Percentiles rank a stretch among this genome's conserved stretches.
These are phyloP conservation scores for Dendrostoma leiphaemia DNA, from an alignment of 2,329 filamentous ascomycete genomes.

Conservation along the genomic window DNA sequence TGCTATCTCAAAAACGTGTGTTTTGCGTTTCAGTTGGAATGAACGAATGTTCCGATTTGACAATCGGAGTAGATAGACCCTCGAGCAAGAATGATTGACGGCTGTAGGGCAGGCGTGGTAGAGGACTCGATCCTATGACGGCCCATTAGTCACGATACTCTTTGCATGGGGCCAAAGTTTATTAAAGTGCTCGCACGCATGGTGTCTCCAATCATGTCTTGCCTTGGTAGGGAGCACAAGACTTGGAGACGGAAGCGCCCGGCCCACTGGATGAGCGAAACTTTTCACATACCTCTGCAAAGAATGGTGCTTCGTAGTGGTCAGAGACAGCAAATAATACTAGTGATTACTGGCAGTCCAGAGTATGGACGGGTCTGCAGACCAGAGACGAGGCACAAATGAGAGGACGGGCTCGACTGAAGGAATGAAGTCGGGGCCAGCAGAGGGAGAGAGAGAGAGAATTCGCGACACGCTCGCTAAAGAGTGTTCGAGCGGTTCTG, in stretches of 20 bases:
- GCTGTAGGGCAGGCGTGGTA: no score
- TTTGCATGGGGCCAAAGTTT: no score
- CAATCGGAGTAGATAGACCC: no score
- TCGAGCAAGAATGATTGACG: no score
- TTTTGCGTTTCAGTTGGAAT: no score
- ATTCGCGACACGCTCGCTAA: constrained; percentile 10
- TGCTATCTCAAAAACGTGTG: no score
- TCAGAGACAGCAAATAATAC: constrained; percentile 6
- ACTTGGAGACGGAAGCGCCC: background rate
- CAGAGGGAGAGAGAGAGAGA: constrained; percentile 15
- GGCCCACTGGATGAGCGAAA: background rate
- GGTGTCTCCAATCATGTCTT: no score
- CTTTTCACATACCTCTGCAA: constrained; percentile 15
- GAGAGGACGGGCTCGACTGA: constrained; percentile 47
- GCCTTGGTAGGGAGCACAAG: no score
- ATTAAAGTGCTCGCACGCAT: no score
- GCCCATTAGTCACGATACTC: no score
- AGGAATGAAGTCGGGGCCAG: constrained; percentile 46
- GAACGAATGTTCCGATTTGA: no score
- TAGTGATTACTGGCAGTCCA: constrained; percentile 13
- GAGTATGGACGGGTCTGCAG: background rate
- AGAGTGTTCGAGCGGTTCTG: background rate
- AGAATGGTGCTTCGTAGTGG: constrained; percentile 14
- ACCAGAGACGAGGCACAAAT: constrained; percentile 27
- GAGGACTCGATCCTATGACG: no score